These are phyloP conservation scores for Globisporangium cederbergense DNA, from an alignment of 352 stramenopile species.

Conservation along the genomic window DNA sequence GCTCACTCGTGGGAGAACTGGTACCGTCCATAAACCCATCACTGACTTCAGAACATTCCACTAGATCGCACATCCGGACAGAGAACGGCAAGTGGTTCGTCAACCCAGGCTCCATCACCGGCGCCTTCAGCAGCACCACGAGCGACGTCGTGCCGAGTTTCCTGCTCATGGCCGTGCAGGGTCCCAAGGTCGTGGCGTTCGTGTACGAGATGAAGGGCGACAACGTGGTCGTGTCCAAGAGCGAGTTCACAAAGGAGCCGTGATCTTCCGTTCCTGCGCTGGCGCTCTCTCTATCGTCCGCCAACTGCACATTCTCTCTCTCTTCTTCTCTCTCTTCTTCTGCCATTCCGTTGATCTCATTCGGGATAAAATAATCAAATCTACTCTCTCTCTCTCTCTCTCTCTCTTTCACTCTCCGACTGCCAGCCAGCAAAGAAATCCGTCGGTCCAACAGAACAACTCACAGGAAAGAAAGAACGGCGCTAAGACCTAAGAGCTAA, in stretches of 20 bases:
- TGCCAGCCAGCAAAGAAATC: background rate
- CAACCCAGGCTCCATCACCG: conserved; percentile 97
- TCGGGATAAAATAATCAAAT: conserved; percentile 11
- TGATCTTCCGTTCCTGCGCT: conserved; percentile 17
- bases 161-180: conserved; percentile 98
- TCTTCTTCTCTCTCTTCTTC: background rate
- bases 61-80: conserved; percentile 85
- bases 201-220: conserved; percentile 92
- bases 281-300: background rate
- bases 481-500: no score
- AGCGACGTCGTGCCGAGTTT: conserved; percentile 92
- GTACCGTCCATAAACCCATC: background rate
- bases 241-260: conserved; percentile 78
- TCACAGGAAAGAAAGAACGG: background rate
- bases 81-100: conserved; percentile 96
- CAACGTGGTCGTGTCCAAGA: conserved; percentile 87
- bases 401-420: no score
- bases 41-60: no score
- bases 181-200: conserved; percentile 95
- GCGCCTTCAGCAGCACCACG: conserved; percentile 87
- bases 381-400: conserved; percentile 2
- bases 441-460: background rate
- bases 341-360: background rate
- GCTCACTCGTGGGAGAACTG: background rate
- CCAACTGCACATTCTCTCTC: background rate